Base-by-base conservation (phyloP, 2,329 filamentous ascomycete species). In the Verticillium tricorpus region DNA sequence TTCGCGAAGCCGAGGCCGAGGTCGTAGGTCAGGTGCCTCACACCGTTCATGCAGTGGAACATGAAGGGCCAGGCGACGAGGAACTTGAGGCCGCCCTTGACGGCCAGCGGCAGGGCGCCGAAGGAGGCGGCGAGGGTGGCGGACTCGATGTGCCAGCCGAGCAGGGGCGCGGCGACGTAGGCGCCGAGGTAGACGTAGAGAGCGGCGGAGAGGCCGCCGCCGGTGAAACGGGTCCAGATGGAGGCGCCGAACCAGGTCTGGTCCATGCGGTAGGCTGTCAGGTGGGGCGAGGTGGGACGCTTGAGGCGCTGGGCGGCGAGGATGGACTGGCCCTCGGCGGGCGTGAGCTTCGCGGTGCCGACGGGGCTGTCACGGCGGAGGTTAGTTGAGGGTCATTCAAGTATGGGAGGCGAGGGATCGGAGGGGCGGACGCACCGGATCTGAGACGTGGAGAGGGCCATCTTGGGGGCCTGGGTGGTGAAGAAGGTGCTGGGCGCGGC, bases 231-330 rank as follows among this genome's bases (percentile, higher is more conserved):
- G 81, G 93, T 91, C 78, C 91, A 83, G 67, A 84, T 82, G 62
- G 82, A 87, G 69, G 87, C 88, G 68, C 84, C 83, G 76, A 91
- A 89, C 89, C 89, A 97, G 69, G 92, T 95, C 79, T 97, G 90
- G 77, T 92, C 87, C 63, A 89, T 85, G 76, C 87, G 85, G 87
- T 97, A 97, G 85, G 96, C 93, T 72, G 79, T 75, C 66, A 97
- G 86, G 74, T 97, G 93, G 61, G 93, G 93, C 56, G 92, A 85
- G 70, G 97, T 83, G 73, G 93, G 93, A 59, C 93, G 93, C 72
- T 84, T 78, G 61, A 89, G 83, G 71, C 93, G 93, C 82, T 97
- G 93, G 72, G 86, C 81, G 71, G 85, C 88, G 73, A 97, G 91
- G 77, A 96, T 86, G 68, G 84, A 73, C 67, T 84, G 71, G 66